phyloP scores from a whole-genome alignment of 176 grass and related monocot species.

The Carex littledalei region DNA sequence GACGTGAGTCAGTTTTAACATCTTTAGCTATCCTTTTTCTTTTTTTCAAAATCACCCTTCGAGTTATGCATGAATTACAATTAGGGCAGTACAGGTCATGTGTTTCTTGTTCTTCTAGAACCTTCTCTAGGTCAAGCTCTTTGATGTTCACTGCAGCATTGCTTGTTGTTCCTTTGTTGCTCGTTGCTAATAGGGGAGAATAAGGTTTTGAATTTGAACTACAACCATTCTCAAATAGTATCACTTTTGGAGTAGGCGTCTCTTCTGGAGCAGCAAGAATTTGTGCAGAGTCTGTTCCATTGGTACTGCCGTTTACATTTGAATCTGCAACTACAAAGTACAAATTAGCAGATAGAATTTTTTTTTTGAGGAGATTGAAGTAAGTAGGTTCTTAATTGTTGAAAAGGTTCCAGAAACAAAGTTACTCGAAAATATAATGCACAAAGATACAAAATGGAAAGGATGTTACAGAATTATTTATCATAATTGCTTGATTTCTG shows the following conservation, averaged over 20 bases:
- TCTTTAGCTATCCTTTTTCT: conserved; percentile 56
- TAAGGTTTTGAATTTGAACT: conserved; percentile 11
- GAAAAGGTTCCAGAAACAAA: neutral
- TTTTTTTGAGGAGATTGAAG: neutral
- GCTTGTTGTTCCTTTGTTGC: neutral
- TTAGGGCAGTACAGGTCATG: conserved; percentile 82
- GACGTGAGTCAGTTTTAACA: neutral
- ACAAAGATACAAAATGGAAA: neutral
- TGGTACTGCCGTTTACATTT: neutral
- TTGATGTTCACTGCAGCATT: conserved; percentile 19
- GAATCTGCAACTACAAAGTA: conserved; percentile 34
- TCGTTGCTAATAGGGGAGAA: conserved; percentile 2
- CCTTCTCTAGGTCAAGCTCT: conserved; percentile 62
- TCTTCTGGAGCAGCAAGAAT: neutral
- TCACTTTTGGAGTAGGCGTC: neutral
- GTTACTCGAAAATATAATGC: neutral
- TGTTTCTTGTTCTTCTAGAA: conserved; percentile 75
- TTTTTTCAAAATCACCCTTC: conserved; percentile 78
- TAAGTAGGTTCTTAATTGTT: neutral
- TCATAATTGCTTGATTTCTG: neutral
- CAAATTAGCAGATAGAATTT: neutral
- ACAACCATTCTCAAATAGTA: neutral
- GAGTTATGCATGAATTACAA: conserved; percentile 81
- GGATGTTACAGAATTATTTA: neutral
- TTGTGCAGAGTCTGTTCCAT: neutral